Evolutionary conservation across 768 basidiomycete genomes (phyloP).

Genomic region (Suillus brevipes): DNA sequence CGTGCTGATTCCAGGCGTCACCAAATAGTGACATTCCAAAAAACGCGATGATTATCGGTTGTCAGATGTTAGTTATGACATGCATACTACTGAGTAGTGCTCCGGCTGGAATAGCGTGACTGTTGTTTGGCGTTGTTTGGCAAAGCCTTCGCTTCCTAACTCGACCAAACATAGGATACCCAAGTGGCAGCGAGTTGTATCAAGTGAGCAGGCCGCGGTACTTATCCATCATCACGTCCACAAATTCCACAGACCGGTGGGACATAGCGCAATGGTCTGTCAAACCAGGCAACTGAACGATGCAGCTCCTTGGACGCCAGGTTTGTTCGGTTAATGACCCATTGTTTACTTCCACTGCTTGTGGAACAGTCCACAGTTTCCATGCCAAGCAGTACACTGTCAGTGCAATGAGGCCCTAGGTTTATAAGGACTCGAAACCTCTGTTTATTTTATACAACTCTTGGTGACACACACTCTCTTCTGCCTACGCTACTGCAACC

Average conservation of each 20-base stretch:
- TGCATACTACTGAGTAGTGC: neutral
- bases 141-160: neutral
- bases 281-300: neutral
- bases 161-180: neutral
- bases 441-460: neutral
- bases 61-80: neutral
- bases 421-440: neutral
- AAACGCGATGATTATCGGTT: neutral
- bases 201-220: neutral
- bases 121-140: slow-evolving; percentile 1
- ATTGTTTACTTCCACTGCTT: slow-evolving; percentile 1
- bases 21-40: slow-evolving; percentile 1
- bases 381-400: neutral
- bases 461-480: neutral
- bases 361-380: neutral
- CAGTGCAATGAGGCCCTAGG: neutral
- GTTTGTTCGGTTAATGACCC: slow-evolving; percentile 5
- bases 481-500: neutral
- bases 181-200: neutral
- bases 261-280: neutral
- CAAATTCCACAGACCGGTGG: neutral
- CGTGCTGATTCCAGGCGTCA: neutral
- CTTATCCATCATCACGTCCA: neutral
- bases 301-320: too few species aligned
- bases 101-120: neutral